These are phyloP conservation scores for Yarrowia keelungensis DNA, from an alignment of 805 yeast genomes.

Conservation along the genomic window DNA sequence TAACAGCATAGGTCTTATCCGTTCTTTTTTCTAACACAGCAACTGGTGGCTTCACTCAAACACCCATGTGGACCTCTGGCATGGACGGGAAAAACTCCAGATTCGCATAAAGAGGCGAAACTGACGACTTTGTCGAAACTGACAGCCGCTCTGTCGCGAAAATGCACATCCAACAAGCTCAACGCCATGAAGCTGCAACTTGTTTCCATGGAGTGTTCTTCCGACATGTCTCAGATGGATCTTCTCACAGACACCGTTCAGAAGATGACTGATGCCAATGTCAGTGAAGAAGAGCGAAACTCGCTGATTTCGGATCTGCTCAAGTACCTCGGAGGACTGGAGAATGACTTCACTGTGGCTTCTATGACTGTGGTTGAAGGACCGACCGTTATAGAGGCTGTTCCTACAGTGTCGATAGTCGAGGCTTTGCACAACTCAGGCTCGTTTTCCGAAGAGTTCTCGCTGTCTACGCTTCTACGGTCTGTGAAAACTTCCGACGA, in stretches of 20 bases:
- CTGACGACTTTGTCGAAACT: constrained; percentile 28
- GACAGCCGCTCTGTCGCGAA: constrained; percentile 22
- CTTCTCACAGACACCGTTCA: constrained; percentile 33
- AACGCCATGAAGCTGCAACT: constrained; percentile 36
- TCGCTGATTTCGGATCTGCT: constrained; percentile 23
- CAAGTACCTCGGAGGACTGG: constrained; percentile 25
- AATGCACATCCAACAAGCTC: constrained; percentile 13
- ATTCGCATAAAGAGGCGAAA: constrained; percentile 23
- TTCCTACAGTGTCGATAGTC: constrained; percentile 3
- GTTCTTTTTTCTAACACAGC: constrained; percentile 23
- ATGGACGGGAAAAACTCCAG: constrained; percentile 14
- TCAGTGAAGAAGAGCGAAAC: constrained; percentile 12
- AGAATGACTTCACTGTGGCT: background rate
- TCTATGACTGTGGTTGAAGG: background rate
- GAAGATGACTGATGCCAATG: constrained; percentile 22
- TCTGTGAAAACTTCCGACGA: constrained; percentile 8
- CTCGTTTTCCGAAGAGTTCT: constrained; percentile 23
- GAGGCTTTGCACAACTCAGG: constrained; percentile 14
- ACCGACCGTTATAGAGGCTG: background rate
- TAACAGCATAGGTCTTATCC: no score
- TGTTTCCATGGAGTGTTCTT: constrained; percentile 32
- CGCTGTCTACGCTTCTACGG: constrained; percentile 2
- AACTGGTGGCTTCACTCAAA: constrained; percentile 26
- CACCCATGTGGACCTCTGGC: constrained; percentile 27
- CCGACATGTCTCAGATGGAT: constrained; percentile 36